Base-by-base conservation (phyloP, 2,329 filamentous ascomycete genomes). In the Alternaria postmessia region DNA sequence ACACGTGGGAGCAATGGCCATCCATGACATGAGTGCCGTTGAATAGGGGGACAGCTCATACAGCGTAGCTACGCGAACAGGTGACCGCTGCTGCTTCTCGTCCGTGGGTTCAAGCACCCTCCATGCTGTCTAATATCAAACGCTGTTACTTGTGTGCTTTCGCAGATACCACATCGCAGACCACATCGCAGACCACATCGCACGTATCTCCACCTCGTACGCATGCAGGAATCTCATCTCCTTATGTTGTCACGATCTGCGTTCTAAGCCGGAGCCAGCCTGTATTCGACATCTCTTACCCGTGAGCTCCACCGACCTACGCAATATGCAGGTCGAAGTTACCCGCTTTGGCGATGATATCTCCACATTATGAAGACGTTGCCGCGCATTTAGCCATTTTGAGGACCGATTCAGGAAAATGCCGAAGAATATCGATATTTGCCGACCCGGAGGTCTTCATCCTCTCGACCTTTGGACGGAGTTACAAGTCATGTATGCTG, bases 1-100 rank as follows among this genome's bases (percentile, higher is more conserved):
- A 60, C 64, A 65, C 64, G 65, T 66, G 65, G 65, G 51, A 51
- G 65, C 65, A 61, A 53, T 64, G 61, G 57, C 63, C 63, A 61
- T 51, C 36, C 18, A 56, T 59, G 59, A 61, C 18, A 48, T 59
- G 59, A 61, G 57, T 48, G 57, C 61, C 52, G 62, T 54, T 55
- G 57, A 63, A 61, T 59, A 51, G 53, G 54, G 59, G 39, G 36
- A 44, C 47, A 57, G 32, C 26, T 32, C 28, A 57, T 24, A 16
- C 20, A 24, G 12, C 39, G 39, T 38, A 14, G 46, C 46, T 36
- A 49, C 46, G 46, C 46, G 46, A 49, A 38, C 32, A 18, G 32
- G 32, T 36, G 46, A 49, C 30, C n/a, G 32, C 30, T 18, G 14
- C 32, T 36, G 24, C 32, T 24, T 24, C 32, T 38, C 32, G 46